Conservation (phyloP, 2,329 filamentous ascomycete genomes). For the Fusarium metavorans region DNA sequence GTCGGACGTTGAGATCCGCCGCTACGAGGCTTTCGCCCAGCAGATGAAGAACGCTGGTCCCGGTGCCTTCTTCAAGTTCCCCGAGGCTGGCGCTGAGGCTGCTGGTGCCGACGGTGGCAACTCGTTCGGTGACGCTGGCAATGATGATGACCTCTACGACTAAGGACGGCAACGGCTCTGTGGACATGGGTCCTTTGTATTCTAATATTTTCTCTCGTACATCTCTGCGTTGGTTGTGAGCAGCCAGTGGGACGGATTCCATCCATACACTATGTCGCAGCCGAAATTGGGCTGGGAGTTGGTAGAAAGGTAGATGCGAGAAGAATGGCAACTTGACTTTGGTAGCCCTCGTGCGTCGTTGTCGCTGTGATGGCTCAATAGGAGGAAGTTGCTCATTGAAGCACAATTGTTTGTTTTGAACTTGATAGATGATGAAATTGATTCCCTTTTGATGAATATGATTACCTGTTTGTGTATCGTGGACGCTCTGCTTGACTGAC, state of each 20-base stretch:
- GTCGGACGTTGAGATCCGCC: slow-evolving; percentile 95
- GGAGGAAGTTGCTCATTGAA: slow-evolving; percentile 24
- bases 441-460: slow-evolving; percentile 40
- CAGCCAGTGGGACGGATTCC: slow-evolving; percentile 30
- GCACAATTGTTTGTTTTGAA: slow-evolving; percentile 36
- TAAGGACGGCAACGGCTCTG: slow-evolving; percentile 61
- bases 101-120: slow-evolving; percentile 67
- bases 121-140: slow-evolving; percentile 85
- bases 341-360: slow-evolving; percentile 11
- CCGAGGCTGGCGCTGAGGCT: slow-evolving; percentile 75
- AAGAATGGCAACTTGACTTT: slow-evolving; percentile 29
- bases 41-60: slow-evolving; percentile 99
- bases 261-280: slow-evolving; percentile 42
- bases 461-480: neutral
- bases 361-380: slow-evolving; percentile 15
- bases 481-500: neutral
- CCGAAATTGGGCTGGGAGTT: slow-evolving; percentile 51
- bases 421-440: slow-evolving; percentile 50
- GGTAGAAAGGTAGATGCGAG: slow-evolving; percentile 50
- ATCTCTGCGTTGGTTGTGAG: slow-evolving; percentile 48
- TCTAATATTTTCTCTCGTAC: slow-evolving; percentile 58
- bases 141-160: slow-evolving; percentile 97
- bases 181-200: slow-evolving; percentile 55
- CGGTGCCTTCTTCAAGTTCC: slow-evolving; percentile 99
- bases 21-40: slow-evolving; percentile 98